A percentile compares a stretch with the other conserved stretches of the same genome.
Evolutionary conservation across 805 yeast species (phyloP).

Genomic region (Candida succiphila): DNA sequence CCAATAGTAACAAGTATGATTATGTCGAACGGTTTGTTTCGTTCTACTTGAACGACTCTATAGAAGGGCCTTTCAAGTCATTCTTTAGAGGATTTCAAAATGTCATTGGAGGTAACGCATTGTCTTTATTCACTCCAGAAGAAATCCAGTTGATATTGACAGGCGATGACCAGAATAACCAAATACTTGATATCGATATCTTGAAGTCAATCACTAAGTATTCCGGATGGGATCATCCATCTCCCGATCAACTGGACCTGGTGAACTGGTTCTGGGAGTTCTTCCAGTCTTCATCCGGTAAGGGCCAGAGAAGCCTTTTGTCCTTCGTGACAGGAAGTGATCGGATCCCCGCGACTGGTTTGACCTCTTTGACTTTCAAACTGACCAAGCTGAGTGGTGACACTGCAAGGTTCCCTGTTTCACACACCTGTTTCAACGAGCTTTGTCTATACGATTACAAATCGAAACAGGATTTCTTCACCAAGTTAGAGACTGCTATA

Average conservation of each 20-base stretch:
- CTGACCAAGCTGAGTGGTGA: constrained; percentile 42
- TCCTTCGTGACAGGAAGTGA: constrained; percentile 86
- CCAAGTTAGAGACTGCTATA: constrained; percentile 60
- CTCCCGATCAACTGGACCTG: neutral
- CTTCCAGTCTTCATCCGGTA: constrained; percentile 33
- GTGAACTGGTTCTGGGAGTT: constrained; percentile 84
- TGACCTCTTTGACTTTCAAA: constrained; percentile 63
- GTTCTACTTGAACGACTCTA: constrained; percentile 48
- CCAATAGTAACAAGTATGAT: constrained; percentile 41
- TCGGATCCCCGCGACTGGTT: constrained; percentile 87
- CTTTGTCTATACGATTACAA: constrained; percentile 63
- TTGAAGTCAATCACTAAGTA: constrained; percentile 69
- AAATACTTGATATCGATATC: constrained; percentile 52
- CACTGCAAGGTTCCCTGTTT: constrained; percentile 50
- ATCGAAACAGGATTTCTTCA: constrained; percentile 38
- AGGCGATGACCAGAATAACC: constrained; percentile 48
- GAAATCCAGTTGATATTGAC: constrained; percentile 74
- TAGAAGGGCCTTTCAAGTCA: constrained; percentile 40
- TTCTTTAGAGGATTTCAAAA: constrained; percentile 64
- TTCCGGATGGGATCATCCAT: constrained; percentile 42
- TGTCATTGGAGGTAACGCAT: constrained; percentile 73
- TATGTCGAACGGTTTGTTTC: constrained; percentile 57
- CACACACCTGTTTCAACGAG: constrained; percentile 95
- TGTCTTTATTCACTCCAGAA: constrained; percentile 69
- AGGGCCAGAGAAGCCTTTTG: constrained; percentile 52